Base-by-base conservation (phyloP, 192 early-diverging fungal species). In the Entomortierella beljakovae region DNA sequence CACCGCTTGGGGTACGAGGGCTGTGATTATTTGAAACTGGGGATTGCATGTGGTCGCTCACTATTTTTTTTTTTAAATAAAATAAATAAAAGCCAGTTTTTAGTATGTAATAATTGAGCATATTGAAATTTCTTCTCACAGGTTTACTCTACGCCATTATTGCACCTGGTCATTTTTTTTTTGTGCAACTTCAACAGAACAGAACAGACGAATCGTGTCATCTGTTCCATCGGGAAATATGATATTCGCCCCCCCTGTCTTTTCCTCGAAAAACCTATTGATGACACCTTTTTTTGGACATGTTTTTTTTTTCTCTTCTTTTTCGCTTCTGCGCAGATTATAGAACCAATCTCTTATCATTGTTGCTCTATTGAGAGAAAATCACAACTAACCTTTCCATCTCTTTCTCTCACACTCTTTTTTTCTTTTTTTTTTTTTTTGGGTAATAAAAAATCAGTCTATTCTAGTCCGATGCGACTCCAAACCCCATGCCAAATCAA, bases 11-110 rank as follows among this genome's bases (percentile, higher is more conserved):
- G 1, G 75, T 79, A 29, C 75, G 75, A 16, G 75, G 75, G 62
- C 75, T 79, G 42, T 79, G 75, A 62, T 70, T 74, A 64, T 58
- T 79, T 5, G 75, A 79, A 28, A 63, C 75, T 22, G 75, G 75
- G n/a, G 75, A 79, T 40, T 79, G 75, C 28, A 79, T 62, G 23
- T 70, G 67, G 52, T 79, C 66, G 51, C 61, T 63, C 33, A 69
- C 75, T 79, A 68, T 32, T 13, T 20, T 28, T 5, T 25, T 25
- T 6, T 25, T 25, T 26, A 6, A 23, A 40, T 34, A 11, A 42
- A 40, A 40, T 18, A 40, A 59, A 59, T 11, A 40, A 59, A 23
- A 59, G 25, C 6, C 1, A 38, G 25, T 1, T 28, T 42, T 53
- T 35, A 54, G 50, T 9, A 43, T 33, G 9, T 53, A 38, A 63